A percentile compares a stretch with the other conserved stretches of the same genome.
phyloP scores from a whole-genome alignment of 2,329 filamentous ascomycete genomes.

The Aspergillus sergii region DNA sequence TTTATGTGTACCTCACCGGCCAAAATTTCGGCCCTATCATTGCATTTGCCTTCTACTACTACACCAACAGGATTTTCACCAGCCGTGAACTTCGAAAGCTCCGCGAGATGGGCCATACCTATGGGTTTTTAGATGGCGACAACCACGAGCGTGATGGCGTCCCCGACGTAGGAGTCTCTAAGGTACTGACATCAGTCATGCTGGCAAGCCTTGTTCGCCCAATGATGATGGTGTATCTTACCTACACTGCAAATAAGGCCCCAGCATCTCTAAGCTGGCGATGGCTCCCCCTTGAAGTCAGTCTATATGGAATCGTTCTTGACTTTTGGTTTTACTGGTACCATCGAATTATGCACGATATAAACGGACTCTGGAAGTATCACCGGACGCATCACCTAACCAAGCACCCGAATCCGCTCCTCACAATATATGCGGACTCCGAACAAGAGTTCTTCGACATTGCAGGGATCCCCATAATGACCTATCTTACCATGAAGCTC shows the following conservation, averaged over 20 bases:
- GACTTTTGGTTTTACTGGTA: slow-evolving; percentile 28
- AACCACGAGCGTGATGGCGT: not conserved
- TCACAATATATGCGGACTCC: slow-evolving; percentile 42
- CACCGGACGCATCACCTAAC: slow-evolving; percentile 48
- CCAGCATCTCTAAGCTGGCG: not conserved
- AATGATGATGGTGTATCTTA: not conserved
- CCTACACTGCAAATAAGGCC: not conserved
- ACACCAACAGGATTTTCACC: slow-evolving; percentile 42
- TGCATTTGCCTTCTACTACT: slow-evolving; percentile 41
- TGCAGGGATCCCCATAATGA: slow-evolving; percentile 40
- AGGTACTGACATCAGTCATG: not conserved
- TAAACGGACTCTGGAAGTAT: slow-evolving; percentile 41
- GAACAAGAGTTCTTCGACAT: slow-evolving; percentile 47
- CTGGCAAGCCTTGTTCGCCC: not conserved
- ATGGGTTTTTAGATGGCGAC: slow-evolving; percentile 34
- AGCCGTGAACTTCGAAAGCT: slow-evolving; percentile 43
- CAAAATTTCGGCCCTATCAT: slow-evolving; percentile 31
- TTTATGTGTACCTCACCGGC: slow-evolving; percentile 32
- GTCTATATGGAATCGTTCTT: slow-evolving; percentile 5
- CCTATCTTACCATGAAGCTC: slow-evolving; percentile 36
- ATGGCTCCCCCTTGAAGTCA: slow-evolving; percentile 1
- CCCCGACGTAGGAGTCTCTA: not conserved
- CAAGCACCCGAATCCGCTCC: slow-evolving; percentile 45
- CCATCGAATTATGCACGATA: slow-evolving; percentile 44
- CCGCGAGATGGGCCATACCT: slow-evolving; percentile 39